Conservation (phyloP, 73 alveolate genomes). For the Paramecium pentaurelia region DNA sequence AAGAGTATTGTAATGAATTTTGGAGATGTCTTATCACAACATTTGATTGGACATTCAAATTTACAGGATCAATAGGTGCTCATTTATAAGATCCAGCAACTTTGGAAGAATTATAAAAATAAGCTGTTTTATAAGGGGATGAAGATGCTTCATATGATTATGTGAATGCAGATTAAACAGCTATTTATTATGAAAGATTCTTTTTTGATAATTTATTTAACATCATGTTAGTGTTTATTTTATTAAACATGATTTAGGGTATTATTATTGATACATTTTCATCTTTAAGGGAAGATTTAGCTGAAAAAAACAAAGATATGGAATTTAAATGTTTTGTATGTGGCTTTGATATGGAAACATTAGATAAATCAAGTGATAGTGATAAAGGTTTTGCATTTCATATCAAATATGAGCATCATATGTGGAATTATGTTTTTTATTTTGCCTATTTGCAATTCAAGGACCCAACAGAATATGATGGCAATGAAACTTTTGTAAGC, state of each 20-base stretch:
- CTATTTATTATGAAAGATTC: slow-evolving; percentile 67
- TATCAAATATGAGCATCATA: slow-evolving; percentile 72
- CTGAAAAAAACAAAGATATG: slow-evolving; percentile 79
- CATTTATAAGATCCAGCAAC: slow-evolving; percentile 63
- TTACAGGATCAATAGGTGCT: slow-evolving; percentile 90
- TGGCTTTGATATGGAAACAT: slow-evolving; percentile 86
- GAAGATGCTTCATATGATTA: not conserved
- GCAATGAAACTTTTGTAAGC: slow-evolving; percentile 86
- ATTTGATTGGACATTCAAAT: slow-evolving; percentile 85
- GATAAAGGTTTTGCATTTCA: slow-evolving; percentile 67
- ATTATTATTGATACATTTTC: slow-evolving; percentile 95
- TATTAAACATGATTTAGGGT: slow-evolving; percentile 94
- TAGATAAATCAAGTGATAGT: slow-evolving; percentile 75
- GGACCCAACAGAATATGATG: slow-evolving; percentile 88
- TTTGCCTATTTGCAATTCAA: slow-evolving; percentile 83
- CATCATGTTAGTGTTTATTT: slow-evolving; percentile 82
- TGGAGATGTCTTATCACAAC: slow-evolving; percentile 78
- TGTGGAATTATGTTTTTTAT: slow-evolving; percentile 91
- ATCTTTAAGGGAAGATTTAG: slow-evolving; percentile 84
- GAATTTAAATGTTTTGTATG: slow-evolving; percentile 91
- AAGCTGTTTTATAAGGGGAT: not conserved
- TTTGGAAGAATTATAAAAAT: slow-evolving; percentile 56
- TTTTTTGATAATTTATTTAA: slow-evolving; percentile 86
- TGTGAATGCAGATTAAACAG: not conserved
- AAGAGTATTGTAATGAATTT: slow-evolving; percentile 78